Evolutionary conservation across 2,329 filamentous ascomycete genomes (phyloP), one percentile per base, ranked within the genome.

Genomic region (Trichothecium sympodiale): DNA sequence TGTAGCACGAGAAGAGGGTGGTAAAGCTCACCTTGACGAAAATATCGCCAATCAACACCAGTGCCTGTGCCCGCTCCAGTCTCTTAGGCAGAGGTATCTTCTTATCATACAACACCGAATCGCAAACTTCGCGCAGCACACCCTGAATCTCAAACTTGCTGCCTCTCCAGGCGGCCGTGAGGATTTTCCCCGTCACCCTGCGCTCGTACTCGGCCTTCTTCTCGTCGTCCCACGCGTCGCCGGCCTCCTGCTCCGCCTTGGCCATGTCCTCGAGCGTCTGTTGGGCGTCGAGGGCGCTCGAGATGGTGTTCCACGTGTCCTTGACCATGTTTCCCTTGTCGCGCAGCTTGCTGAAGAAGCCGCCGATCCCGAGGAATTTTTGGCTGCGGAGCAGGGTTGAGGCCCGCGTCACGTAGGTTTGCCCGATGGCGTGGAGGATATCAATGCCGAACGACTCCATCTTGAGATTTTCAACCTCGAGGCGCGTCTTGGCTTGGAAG

Each of bases 251-350:
- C 64, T 98, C 91, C 61, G 89, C 71, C 57, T 89, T 87, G 37
- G 87, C 88, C 91, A 98, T 96, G 60, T 95, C 89, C 65, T 98
- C 89, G 77, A 98, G 94, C 41, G 88, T 94, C 67, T 94, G 82
- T 65, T 98, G 91, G 17, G 91, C 91, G 54, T 95, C 88, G 45
- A 98, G 94, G 28, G 91, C 91, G 35, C 85, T 93, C 43, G 80
- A 87, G 54, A 98, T 95, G 20, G 91, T 98, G 54, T 84, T 89
- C 91, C 91, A 98, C 2, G 91, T 96, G 54, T 98, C 91, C 69
- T 96, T 96, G 50, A 94, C 87, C 42, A 96, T 73, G 3, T 82
- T 91, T 42, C 89, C 89, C 75, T 96, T 96, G 60, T 98, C 91
- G 65, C 91, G 93, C 49, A 98, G 73, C 37, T 87, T 76, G 39